Evolutionary conservation across 331 rosid species (phyloP).

Genomic region (Phaseolus coccineus): DNA sequence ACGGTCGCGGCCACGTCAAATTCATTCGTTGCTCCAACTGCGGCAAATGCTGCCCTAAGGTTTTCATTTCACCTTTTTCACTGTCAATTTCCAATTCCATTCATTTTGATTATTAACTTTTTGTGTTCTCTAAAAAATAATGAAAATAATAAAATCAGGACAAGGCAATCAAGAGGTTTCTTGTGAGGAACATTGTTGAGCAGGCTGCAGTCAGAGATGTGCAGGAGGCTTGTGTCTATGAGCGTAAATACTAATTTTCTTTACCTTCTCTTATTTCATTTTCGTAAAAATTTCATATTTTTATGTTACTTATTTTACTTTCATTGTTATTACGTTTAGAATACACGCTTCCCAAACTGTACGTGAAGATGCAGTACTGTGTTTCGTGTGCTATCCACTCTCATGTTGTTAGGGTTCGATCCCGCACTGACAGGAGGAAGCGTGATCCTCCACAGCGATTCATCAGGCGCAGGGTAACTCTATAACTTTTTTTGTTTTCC

Average conservation of each 20-base stretch:
- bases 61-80: neutral
- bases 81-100: neutral
- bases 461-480: slow-evolving; percentile 72
- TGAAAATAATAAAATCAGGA: slow-evolving; percentile 52
- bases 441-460: slow-evolving; percentile 96
- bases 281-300: too few species aligned
- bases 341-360: slow-evolving; percentile 90
- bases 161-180: slow-evolving; percentile 88
- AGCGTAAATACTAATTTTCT: slow-evolving; percentile 50
- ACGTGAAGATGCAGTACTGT: slow-evolving; percentile 97
- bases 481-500: neutral
- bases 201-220: slow-evolving; percentile 98
- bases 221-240: slow-evolving; percentile 95
- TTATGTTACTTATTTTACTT: neutral
- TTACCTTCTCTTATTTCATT: neutral
- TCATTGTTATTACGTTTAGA: slow-evolving; percentile 47
- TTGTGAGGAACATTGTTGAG: slow-evolving; percentile 97
- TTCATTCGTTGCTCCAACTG: slow-evolving; percentile 97
- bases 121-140: neutral
- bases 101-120: neutral
- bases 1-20: slow-evolving; percentile 96
- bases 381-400: slow-evolving; percentile 98
- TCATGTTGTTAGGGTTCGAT: slow-evolving; percentile 94
- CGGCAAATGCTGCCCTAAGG: slow-evolving; percentile 97
- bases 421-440: slow-evolving; percentile 83